Evolutionary conservation across 1,284 basidiomycete genomes (phyloP), one percentile per base, ranked within the genome.

Genomic region (Mycosarcoma maydis): DNA sequence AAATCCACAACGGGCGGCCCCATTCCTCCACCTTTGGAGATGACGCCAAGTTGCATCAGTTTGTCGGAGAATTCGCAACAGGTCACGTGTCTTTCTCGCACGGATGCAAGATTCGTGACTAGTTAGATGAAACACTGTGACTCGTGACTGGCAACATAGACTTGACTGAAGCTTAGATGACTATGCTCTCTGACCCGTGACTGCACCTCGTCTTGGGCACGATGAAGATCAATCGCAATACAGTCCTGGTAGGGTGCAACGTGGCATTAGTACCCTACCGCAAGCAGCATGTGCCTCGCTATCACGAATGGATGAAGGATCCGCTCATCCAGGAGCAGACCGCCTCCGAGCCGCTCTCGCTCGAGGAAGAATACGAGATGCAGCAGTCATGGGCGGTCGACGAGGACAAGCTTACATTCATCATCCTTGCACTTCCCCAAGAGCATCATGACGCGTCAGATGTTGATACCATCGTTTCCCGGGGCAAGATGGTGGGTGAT

Each of bases 391-490:
- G 94, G 94, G 89, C 89, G 69, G 78, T 86, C 3, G 94, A 97
- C 79, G 86, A 89, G 49, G 94, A 98, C 82, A 97, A 97, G 82
- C 83, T 97, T 20, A 97, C 94, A 0, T 95, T 96, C 81, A 95
- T 97, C 82, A 84, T 96, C 44, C 87, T 94, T 29, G 87, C 69
- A 4, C 41, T 42, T 3, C 33, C 47, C 4, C 39, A 38, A 6
- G 43, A 10, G 8, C 17, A 16, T 2, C 44, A 29, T 11, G 6
- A 26, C 27, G 13, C 42, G 38, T n/a, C 27, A 14, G 55, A 37
- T 32, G 40, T 24, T 13, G 27, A 38, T 49, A 14, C 33, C 49
- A 50, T 62, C 1, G 9, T 71, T 1, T 23, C 42, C 2, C 23
- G 41, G 2, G 50, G 54, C 46, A 47, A 85, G 10, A 94, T 96